Evolutionary conservation across 139 green algal genomes (phyloP).

Genomic region (Chlamydomonas schloesseri): DNA sequence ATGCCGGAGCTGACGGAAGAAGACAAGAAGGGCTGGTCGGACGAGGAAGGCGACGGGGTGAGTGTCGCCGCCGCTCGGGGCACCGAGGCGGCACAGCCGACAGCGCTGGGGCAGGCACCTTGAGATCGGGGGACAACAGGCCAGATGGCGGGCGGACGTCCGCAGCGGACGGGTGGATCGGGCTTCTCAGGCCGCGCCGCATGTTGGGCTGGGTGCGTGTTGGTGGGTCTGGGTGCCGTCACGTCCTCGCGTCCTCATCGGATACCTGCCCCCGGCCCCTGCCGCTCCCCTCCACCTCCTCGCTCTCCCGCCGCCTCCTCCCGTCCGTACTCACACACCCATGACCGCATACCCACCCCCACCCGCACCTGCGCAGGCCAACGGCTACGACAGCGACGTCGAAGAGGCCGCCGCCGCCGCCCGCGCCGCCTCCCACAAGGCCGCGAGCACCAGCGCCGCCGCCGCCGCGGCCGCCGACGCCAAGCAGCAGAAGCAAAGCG

Average conservation of each 20-base stretch:
- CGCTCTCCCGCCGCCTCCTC: not conserved
- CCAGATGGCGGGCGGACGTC: too few species aligned
- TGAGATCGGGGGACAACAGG: too few species aligned
- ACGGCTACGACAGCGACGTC: not conserved
- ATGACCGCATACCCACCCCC: too few species aligned
- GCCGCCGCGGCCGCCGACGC: not conserved
- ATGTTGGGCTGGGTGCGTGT: too few species aligned
- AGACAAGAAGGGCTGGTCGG: slow-evolving; percentile 36
- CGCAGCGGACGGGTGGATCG: too few species aligned
- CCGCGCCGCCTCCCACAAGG: slow-evolving; percentile 2
- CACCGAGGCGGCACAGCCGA: too few species aligned
- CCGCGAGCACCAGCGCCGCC: slow-evolving; percentile 25
- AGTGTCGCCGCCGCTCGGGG: not conserved
- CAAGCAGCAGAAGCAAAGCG: not conserved
- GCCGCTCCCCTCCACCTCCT: too few species aligned
- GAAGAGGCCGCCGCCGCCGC: not conserved
- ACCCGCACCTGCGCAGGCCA: not conserved
- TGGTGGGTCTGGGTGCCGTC: too few species aligned
- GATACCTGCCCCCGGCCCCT: not conserved
- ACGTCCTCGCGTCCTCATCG: too few species aligned
- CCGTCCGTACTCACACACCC: too few species aligned
- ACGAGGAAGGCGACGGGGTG: slow-evolving; percentile 7
- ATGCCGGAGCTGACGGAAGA: slow-evolving; percentile 56
- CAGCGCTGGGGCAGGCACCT: too few species aligned
- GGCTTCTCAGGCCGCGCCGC: too few species aligned